These are phyloP conservation scores for Tilletia indica DNA, from an alignment of 1,284 basidiomycete genomes.

Conservation along the genomic window DNA sequence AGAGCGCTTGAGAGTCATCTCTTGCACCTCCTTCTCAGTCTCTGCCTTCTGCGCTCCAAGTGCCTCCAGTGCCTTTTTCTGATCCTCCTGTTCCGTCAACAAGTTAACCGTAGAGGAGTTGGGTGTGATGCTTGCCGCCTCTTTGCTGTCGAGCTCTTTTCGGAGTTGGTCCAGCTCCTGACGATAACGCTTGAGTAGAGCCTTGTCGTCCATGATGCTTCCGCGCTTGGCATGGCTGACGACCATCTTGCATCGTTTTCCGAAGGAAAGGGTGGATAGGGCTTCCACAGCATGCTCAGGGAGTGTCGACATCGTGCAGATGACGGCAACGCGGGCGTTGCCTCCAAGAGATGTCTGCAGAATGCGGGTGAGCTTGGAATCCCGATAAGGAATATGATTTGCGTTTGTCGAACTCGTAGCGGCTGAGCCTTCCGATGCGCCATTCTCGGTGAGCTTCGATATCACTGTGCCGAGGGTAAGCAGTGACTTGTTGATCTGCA, in stretches of 20 bases:
- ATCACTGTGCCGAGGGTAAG: slow-evolving; percentile 63
- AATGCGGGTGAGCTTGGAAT: slow-evolving; percentile 62
- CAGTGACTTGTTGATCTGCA: slow-evolving; percentile 53
- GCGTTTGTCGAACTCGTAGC: slow-evolving; percentile 17
- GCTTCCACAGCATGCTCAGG: slow-evolving; percentile 61
- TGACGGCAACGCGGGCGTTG: slow-evolving; percentile 63
- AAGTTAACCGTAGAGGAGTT: background rate
- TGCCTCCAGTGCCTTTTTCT: slow-evolving; percentile 21
- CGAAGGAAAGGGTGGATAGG: slow-evolving; percentile 64
- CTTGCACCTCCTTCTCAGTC: slow-evolving; percentile 37
- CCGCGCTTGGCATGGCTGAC: slow-evolving; percentile 63
- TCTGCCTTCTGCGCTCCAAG: slow-evolving; percentile 34
- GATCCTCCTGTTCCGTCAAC: slow-evolving; percentile 15
- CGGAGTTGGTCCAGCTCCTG: slow-evolving; percentile 47
- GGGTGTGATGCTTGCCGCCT: background rate
- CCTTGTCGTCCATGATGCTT: slow-evolving; percentile 56
- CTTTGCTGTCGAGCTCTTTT: slow-evolving; percentile 31
- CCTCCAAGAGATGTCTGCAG: slow-evolving; percentile 63
- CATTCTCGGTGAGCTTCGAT: slow-evolving; percentile 60
- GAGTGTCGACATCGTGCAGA: slow-evolving; percentile 61
- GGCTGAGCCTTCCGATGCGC: background rate
- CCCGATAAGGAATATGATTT: slow-evolving; percentile 62
- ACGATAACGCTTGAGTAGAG: slow-evolving; percentile 39
- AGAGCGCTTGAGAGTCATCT: slow-evolving; percentile 39
- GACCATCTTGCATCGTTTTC: slow-evolving; percentile 62